Conservation (phyloP, 2,329 filamentous ascomycete genomes). For the Microcyclosporella mali region DNA sequence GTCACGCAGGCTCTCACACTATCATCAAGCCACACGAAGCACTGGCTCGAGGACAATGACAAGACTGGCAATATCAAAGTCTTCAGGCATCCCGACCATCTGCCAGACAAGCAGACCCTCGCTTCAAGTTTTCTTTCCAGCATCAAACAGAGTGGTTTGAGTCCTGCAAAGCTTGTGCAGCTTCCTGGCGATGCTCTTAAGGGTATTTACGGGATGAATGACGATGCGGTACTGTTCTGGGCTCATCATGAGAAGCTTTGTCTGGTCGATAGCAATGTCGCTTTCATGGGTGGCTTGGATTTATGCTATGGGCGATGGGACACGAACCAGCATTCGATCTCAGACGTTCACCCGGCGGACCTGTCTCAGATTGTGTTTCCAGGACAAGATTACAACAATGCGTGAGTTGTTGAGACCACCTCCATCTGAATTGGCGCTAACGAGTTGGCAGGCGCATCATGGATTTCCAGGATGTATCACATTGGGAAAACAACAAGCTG, state of each 20-base stretch:
- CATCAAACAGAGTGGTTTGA: conserved; percentile 52
- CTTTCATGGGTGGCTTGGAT: conserved; percentile 89
- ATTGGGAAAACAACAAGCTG: conserved; percentile 82
- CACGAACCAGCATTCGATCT: conserved; percentile 73
- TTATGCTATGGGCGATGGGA: conserved; percentile 84
- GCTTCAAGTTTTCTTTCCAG: conserved; percentile 51
- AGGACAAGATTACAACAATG: conserved; percentile 76
- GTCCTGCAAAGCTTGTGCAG: conserved; percentile 52
- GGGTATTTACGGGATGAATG: conserved; percentile 72
- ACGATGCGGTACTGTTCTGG: conserved; percentile 82
- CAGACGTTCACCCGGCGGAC: conserved; percentile 74
- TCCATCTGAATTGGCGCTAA: too few species aligned
- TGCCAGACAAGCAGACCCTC: conserved; percentile 64
- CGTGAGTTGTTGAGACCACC: background rate
- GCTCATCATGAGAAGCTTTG: conserved; percentile 91
- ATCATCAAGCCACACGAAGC: conserved; percentile 69
- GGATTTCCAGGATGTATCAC: conserved; percentile 72
- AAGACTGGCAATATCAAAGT: conserved; percentile 75
- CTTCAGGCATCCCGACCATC: conserved; percentile 84
- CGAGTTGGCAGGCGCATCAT: conserved; percentile 49
- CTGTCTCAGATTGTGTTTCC: conserved; percentile 72
- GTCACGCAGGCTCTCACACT: conserved; percentile 47
- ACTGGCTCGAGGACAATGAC: conserved; percentile 60
- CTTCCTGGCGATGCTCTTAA: conserved; percentile 68
- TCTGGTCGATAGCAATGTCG: conserved; percentile 68